Evolutionary conservation across 2,329 filamentous ascomycete genomes (phyloP).

Genomic region (Chaetomium sp.): DNA sequence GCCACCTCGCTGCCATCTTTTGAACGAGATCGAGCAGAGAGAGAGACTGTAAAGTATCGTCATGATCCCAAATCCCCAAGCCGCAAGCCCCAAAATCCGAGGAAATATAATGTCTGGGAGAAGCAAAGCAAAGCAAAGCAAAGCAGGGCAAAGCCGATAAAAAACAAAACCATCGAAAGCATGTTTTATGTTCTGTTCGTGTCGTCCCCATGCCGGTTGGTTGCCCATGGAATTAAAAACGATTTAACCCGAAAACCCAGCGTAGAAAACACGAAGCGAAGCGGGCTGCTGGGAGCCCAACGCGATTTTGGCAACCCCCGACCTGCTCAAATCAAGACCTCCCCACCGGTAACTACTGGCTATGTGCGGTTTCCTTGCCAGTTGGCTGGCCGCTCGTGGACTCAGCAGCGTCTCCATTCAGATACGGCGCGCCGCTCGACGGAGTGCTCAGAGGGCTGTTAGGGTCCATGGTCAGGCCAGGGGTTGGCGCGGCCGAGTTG

Average conservation of each 20-base stretch:
- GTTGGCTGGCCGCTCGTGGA: conserved; percentile 31
- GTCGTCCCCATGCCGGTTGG: not conserved
- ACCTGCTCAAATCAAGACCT: not conserved
- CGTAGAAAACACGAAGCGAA: conserved; percentile 8
- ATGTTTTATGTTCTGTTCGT: not conserved
- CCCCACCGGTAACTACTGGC: not conserved
- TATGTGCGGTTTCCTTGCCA: not conserved
- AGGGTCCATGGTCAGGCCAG: conserved; percentile 66
- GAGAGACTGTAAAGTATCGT: not conserved
- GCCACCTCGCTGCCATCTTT: too few relatives aligned
- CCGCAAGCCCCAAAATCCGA: not conserved
- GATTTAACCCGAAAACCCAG: conserved; percentile 8
- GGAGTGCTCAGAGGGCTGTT: conserved; percentile 56
- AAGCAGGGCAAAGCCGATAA: not conserved
- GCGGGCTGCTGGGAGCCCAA: not conserved
- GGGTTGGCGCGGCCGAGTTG: conserved; percentile 62
- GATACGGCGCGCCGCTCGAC: conserved; percentile 67
- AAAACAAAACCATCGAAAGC: not conserved
- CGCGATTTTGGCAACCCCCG: not conserved
- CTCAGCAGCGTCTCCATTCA: conserved; percentile 58
- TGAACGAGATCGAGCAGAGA: too few relatives aligned
- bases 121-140: not conserved
- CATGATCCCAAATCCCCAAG: not conserved
- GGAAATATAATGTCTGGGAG: too few relatives aligned
- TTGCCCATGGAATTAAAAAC: conserved; percentile 1